Evolutionary conservation across 2,329 filamentous ascomycete genomes (phyloP).

Genomic region (Pseudofabraea citricarpa): DNA sequence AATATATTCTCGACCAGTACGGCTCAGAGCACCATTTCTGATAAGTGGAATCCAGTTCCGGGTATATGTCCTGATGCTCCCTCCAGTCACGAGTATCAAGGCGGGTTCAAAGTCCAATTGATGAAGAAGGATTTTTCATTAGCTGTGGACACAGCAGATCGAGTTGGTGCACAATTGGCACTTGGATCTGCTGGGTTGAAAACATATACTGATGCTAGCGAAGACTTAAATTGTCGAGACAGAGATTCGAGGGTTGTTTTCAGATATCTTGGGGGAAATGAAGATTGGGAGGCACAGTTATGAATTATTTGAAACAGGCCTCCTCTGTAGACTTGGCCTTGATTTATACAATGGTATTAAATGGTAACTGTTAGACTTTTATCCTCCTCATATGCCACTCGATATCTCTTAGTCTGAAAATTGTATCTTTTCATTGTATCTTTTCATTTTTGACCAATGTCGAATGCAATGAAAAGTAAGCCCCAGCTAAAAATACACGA

Average conservation of each 20-base stretch:
- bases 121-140: constrained; percentile 56
- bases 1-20: constrained; percentile 45
- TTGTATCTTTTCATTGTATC: no score
- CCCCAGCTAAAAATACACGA: no score
- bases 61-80: constrained; percentile 28
- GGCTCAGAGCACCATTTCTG: constrained; percentile 27
- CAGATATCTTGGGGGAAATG: constrained; percentile 47
- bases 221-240: constrained; percentile 45
- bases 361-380: no score
- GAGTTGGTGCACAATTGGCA: constrained; percentile 43
- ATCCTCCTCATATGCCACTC: no score
- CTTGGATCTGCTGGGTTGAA: constrained; percentile 44
- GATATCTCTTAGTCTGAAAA: no score
- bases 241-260: constrained; percentile 54
- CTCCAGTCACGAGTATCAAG: constrained; percentile 29
- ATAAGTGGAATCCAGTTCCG: constrained; percentile 30
- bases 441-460: no score
- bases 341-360: no score
- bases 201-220: constrained; percentile 46
- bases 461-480: no score
- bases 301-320: no score
- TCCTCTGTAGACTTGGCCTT: no score
- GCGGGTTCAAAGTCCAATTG: constrained; percentile 53
- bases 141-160: constrained; percentile 48
- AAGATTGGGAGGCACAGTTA: constrained; percentile 48